Conservation (phyloP, 140 eudicot genomes). For the Ambrosia hybrid region DNA sequence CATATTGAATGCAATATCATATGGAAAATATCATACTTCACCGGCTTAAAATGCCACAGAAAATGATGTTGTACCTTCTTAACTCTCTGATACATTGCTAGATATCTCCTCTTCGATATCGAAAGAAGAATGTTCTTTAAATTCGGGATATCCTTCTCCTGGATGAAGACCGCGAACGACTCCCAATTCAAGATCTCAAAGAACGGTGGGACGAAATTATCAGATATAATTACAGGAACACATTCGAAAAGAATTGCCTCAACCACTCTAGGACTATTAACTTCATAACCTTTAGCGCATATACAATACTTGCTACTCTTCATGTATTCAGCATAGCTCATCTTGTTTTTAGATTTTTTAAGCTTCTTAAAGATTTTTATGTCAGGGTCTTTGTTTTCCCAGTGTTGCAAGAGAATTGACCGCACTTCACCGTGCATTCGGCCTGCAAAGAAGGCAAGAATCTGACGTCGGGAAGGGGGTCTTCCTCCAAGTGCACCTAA, state of each 20-base stretch:
- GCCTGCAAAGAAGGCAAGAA: slow-evolving; percentile 76
- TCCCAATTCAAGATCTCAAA: slow-evolving; percentile 76
- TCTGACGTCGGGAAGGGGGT: slow-evolving; percentile 41
- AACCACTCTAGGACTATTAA: slow-evolving; percentile 76
- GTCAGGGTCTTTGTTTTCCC: slow-evolving; percentile 72
- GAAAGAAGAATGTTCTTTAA: slow-evolving; percentile 54
- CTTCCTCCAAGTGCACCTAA: slow-evolving; percentile 58
- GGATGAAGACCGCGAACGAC: slow-evolving; percentile 55
- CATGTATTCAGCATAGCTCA: slow-evolving; percentile 55
- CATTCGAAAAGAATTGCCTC: slow-evolving; percentile 80
- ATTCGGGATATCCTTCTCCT: slow-evolving; percentile 61
- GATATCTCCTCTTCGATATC: slow-evolving; percentile 43
- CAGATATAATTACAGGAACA: slow-evolving; percentile 72
- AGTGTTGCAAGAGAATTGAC: slow-evolving; percentile 49
- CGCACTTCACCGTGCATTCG: slow-evolving; percentile 67
- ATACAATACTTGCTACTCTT: slow-evolving; percentile 71
- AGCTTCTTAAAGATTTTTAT: slow-evolving; percentile 49
- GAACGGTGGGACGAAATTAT: slow-evolving; percentile 77
- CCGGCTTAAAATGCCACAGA: slow-evolving; percentile 61
- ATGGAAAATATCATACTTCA: slow-evolving; percentile 59
- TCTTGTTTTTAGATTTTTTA: slow-evolving; percentile 32
- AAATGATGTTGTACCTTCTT: slow-evolving; percentile 61
- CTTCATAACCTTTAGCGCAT: slow-evolving; percentile 73
- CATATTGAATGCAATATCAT: slow-evolving; percentile 73
- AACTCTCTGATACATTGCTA: slow-evolving; percentile 50